phyloP scores from a whole-genome alignment of 495 filamentous ascomycete genomes.

The Parmelia sp. region DNA sequence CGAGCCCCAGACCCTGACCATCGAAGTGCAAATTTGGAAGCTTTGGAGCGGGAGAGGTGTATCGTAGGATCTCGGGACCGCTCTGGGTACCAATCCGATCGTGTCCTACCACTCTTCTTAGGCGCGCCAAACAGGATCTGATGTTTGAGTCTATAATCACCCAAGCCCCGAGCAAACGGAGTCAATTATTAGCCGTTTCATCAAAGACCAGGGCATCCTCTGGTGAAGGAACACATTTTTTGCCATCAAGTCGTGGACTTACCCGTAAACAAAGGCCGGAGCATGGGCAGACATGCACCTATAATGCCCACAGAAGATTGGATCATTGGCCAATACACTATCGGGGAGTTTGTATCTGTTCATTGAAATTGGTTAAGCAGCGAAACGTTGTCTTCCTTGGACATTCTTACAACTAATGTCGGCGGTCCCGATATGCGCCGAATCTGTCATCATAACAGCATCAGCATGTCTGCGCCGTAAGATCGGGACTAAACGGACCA shows the following conservation, averaged over 20 bases:
- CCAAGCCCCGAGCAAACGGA: too few species aligned
- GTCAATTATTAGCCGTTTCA: too few species aligned
- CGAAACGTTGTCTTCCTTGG: background rate
- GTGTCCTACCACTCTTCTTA: too few species aligned
- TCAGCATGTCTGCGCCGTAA: background rate
- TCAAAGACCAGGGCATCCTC: background rate
- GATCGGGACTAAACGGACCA: background rate
- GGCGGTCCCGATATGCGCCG: too few species aligned
- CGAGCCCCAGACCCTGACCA: too few species aligned
- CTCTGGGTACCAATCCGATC: too few species aligned
- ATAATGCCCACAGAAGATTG: background rate
- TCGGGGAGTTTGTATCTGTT: background rate
- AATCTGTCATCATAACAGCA: background rate
- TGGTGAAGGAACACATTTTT: background rate
- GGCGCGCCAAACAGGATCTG: too few species aligned
- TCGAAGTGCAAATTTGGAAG: too few species aligned
- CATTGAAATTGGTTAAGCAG: background rate
- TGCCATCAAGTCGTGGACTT: background rate
- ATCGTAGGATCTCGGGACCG: too few species aligned
- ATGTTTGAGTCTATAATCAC: too few species aligned
- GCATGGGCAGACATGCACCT: constrained; percentile 6
- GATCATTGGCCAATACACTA: background rate
- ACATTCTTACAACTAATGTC: background rate
- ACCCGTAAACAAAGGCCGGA: background rate
- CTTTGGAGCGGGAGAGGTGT: too few species aligned